Conservation (phyloP, 192 early-diverging fungal species). For the Coemansia sp. region DNA sequence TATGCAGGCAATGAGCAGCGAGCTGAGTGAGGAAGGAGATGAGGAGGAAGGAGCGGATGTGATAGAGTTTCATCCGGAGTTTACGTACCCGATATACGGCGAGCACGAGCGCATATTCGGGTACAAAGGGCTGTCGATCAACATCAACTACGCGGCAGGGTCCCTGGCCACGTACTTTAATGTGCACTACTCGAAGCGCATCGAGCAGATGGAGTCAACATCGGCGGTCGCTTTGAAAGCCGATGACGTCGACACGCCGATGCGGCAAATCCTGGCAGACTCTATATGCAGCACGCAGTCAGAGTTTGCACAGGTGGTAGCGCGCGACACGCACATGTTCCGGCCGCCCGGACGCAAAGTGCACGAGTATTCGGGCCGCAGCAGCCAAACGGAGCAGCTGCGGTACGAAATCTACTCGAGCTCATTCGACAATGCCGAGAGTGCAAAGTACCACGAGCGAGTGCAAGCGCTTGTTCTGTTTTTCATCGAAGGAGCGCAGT, state of each 20-base stretch:
- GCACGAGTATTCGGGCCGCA: constrained; percentile 58
- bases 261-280: constrained; percentile 59
- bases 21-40: constrained; percentile 38
- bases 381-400: constrained; percentile 21
- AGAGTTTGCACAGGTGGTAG: constrained; percentile 65
- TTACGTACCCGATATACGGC: constrained; percentile 88
- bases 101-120: constrained; percentile 86
- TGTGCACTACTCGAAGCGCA: constrained; percentile 62
- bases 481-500: constrained; percentile 88
- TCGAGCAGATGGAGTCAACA: constrained; percentile 53
- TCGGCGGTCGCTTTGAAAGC: constrained; percentile 45
- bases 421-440: constrained; percentile 64
- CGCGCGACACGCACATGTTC: constrained; percentile 63
- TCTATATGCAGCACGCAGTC: constrained; percentile 60
- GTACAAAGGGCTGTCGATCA: constrained; percentile 78
- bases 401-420: constrained; percentile 70
- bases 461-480: constrained; percentile 79
- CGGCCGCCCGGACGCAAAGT: constrained; percentile 77
- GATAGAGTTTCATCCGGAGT: constrained; percentile 74
- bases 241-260: constrained; percentile 63
- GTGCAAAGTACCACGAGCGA: constrained; percentile 74
- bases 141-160: constrained; percentile 75
- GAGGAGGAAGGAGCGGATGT: constrained; percentile 30
- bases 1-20: constrained; percentile 25
- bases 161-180: constrained; percentile 74